Percentiles rank a stretch among this genome's conserved stretches.
phyloP scores from a whole-genome alignment of 768 basidiomycete genomes.

The Amanita exitialis region DNA sequence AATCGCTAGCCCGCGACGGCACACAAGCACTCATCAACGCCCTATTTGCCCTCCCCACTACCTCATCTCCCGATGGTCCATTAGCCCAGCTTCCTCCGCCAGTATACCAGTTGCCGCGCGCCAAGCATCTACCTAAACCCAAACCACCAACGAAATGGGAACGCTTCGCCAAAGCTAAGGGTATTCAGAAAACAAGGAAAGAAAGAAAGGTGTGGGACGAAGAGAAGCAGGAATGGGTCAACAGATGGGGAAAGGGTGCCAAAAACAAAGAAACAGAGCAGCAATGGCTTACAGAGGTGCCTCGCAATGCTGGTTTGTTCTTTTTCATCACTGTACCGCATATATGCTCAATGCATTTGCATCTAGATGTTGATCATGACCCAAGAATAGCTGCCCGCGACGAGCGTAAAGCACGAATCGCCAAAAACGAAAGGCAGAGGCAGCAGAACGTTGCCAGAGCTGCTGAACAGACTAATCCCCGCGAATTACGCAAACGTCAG shows the following conservation, averaged over 20 bases:
- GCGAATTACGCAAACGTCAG: conserved; percentile 52
- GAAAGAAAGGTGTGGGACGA: conserved; percentile 92
- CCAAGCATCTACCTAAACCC: conserved; percentile 88
- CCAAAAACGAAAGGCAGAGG: conserved; percentile 79
- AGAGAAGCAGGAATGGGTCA: conserved; percentile 87
- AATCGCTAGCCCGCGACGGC: conserved; percentile 69
- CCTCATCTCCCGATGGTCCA: conserved; percentile 69
- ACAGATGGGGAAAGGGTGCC: conserved; percentile 81
- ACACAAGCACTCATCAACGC: conserved; percentile 71
- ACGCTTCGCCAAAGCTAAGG: conserved; percentile 87
- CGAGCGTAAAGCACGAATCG: conserved; percentile 71
- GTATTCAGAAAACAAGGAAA: conserved; percentile 70
- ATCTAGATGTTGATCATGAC: conserved; percentile 66
- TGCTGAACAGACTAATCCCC: conserved; percentile 18
- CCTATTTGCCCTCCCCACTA: conserved; percentile 77
- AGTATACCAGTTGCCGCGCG: conserved; percentile 69
- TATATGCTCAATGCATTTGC: neutral
- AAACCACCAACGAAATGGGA: conserved; percentile 97
- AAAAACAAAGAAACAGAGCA: conserved; percentile 83
- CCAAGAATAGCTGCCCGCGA: conserved; percentile 66
- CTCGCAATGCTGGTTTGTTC: conserved; percentile 68
- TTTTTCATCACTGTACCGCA: neutral
- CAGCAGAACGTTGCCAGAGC: conserved; percentile 63
- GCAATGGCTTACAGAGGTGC: conserved; percentile 91
- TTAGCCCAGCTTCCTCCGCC: conserved; percentile 75